A percentile compares a stretch with the other conserved stretches of the same genome.
These are phyloP conservation scores for Scleroderma bovista DNA, from an alignment of 768 basidiomycete species.

Conservation along the genomic window DNA sequence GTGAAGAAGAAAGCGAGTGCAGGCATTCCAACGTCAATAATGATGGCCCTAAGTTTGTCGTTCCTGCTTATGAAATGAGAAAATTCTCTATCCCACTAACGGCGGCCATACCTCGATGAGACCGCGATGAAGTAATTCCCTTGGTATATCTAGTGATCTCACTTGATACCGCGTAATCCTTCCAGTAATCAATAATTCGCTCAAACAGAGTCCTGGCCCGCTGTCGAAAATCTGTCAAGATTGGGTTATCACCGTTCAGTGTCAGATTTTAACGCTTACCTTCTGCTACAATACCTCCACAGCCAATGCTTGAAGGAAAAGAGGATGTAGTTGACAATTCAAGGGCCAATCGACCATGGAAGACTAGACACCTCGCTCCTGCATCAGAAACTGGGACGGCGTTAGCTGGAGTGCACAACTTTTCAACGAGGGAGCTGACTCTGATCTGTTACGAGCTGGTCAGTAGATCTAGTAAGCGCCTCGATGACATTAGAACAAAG, in stretches of 20 bases:
- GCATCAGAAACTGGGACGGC: constrained; percentile 4
- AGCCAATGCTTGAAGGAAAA: constrained; percentile 43
- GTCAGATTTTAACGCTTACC: constrained; percentile 26
- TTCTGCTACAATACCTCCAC: constrained; percentile 28
- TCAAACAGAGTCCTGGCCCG: constrained; percentile 38
- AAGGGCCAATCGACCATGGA: constrained; percentile 45
- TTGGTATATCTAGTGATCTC: constrained; percentile 15
- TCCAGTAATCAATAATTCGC: constrained; percentile 50
- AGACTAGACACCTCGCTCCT: constrained; percentile 34
- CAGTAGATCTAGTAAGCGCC: constrained; percentile 35
- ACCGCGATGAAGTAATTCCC: constrained; percentile 3
- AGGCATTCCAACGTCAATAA: constrained; percentile 50
- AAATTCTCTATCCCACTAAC: constrained; percentile 2
- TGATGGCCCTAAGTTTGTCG: constrained; percentile 39
- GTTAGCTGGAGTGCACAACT: constrained; percentile 2
- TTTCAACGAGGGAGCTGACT: constrained; percentile 26
- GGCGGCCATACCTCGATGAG: constrained; percentile 8
- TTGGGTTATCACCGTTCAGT: constrained; percentile 1
- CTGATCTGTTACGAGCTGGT: constrained; percentile 24
- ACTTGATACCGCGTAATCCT: constrained; percentile 34
- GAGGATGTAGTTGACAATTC: constrained; percentile 40
- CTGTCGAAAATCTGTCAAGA: constrained; percentile 43
- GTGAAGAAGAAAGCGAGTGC: constrained; percentile 44
- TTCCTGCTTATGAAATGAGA: constrained; percentile 15
- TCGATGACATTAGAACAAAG: constrained; percentile 39